Conservation (phyloP, 2,329 filamentous ascomycete species). For the Trichoderma arundinaceum region DNA sequence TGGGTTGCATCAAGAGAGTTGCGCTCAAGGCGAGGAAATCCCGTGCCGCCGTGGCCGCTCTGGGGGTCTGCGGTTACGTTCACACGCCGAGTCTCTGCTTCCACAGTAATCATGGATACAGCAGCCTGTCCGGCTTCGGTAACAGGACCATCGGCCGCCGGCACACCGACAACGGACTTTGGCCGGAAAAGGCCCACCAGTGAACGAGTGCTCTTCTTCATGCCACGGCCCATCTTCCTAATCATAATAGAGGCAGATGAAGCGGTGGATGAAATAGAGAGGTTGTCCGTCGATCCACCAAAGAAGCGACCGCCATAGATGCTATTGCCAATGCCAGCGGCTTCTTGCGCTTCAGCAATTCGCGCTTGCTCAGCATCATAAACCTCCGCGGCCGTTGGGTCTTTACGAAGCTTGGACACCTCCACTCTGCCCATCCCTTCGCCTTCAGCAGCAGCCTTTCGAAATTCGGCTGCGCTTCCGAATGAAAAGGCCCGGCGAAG, state of each 20-base stretch:
- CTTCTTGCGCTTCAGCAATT: constrained; percentile 92
- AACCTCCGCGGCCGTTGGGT: constrained; percentile 65
- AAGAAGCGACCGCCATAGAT: constrained; percentile 93
- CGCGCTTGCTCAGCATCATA: constrained; percentile 88
- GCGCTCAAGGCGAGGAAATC: constrained; percentile 82
- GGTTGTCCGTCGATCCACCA: constrained; percentile 88
- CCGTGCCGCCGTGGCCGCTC: constrained; percentile 73
- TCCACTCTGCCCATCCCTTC: constrained; percentile 48
- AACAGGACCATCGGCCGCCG: constrained; percentile 70
- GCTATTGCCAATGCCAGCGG: constrained; percentile 84
- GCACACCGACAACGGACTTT: constrained; percentile 84
- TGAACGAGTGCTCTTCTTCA: constrained; percentile 91
- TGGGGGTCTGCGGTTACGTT: constrained; percentile 75
- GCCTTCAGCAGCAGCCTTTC: constrained; percentile 70
- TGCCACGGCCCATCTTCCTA: constrained; percentile 97
- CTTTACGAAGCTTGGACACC: constrained; percentile 67
- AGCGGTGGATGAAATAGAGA: constrained; percentile 88
- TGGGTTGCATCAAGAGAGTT: constrained; percentile 75
- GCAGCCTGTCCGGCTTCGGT: constrained; percentile 76
- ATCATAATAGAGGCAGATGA: constrained; percentile 93
- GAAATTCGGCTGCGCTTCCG: constrained; percentile 89
- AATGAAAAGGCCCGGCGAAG: constrained; percentile 94
- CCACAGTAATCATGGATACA: constrained; percentile 93
- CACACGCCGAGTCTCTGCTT: constrained; percentile 85
- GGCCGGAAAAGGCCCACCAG: constrained; percentile 93